Evolutionary conservation across 1,139 yeast genomes (phyloP), one percentile per base, ranked within the genome.

Genomic region (Yamadazyma mexicana): DNA sequence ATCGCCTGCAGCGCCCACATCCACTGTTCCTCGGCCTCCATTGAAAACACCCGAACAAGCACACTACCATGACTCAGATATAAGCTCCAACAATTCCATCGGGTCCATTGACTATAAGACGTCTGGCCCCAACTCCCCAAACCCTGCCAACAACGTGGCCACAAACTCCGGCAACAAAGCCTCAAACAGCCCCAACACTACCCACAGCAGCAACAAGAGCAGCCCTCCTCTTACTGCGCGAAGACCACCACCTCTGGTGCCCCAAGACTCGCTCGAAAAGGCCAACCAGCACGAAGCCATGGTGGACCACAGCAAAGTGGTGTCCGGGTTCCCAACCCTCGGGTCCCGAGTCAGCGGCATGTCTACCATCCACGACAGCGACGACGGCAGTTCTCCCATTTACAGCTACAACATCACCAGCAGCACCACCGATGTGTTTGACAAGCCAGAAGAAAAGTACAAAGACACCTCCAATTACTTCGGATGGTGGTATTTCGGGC

Each of bases 401-500:
- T 43, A 40, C 31, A 30, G 40, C 20, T 14, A 32, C n/a, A 31
- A 20, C 24, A 18, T 12, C 24, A n/a, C 12, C 24, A 24, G 12
- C 16, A 33, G 37, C 22, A 20, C 22, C 22, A 20, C 22, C 22
- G 17, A 29, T 28, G 25, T 29, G 10, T 31, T 37, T 17, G 42
- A 40, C 15, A 32, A 42, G 17, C 7, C 3, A 7, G 12, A n/a
- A 2, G 15, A 23, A 2, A 23, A 27, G 18, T 26, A 20, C 5
- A 12, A 15, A 11, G 24, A 20, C n/a, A 28, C 20, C 11, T 44
- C 45, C 11, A 35, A 39, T 17, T 20, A 38, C 14, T 58, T 49
- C 35, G 43, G 57, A 1, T 52, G 58, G 60, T n/a, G 45, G 6
- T 45, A 48, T 30, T 61, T 56, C 40, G 4, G 37, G 0, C 14